A percentile compares a stretch with the other conserved stretches of the same genome.
These are phyloP conservation scores for Pichia inconspicua DNA, from an alignment of 1,139 yeast genomes.

Conservation along the genomic window DNA sequence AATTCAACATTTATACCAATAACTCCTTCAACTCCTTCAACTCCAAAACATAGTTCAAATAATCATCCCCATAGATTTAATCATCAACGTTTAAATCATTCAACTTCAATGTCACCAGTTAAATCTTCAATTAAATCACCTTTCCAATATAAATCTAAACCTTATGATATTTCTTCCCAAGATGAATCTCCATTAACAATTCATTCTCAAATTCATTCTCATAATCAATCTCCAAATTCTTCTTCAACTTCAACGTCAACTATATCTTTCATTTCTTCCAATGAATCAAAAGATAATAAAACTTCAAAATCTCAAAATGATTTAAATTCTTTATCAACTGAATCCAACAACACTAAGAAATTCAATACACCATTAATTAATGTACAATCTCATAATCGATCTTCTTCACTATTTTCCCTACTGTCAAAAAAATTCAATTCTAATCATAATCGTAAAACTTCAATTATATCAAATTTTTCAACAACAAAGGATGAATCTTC, in stretches of 20 bases:
- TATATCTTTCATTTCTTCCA: background rate
- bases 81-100: constrained; percentile 6
- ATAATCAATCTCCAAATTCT: background rate
- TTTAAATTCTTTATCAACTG: background rate
- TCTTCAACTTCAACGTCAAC: background rate
- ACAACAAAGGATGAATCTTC: background rate
- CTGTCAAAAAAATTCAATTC: constrained; percentile 19
- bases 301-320: background rate
- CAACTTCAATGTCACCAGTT: constrained; percentile 24
- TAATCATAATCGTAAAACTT: constrained; percentile 22
- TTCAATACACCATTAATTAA: background rate
- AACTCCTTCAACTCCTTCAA: constrained; percentile 12
- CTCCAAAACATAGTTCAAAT: constrained; percentile 2
- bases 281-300: background rate
- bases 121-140: constrained; percentile 18
- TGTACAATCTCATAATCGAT: constrained; percentile 17
- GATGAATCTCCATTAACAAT: background rate
- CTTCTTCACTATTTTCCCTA: constrained; percentile 22
- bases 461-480: constrained; percentile 8
- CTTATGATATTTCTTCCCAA: constrained; percentile 25
- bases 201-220: background rate
- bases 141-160: constrained; percentile 25
- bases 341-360: background rate
- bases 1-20: constrained; percentile 10
- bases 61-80: constrained; percentile 2